Base-by-base conservation (phyloP, 1,284 basidiomycete genomes). In the Cutaneotrichosporon cutaneum region DNA sequence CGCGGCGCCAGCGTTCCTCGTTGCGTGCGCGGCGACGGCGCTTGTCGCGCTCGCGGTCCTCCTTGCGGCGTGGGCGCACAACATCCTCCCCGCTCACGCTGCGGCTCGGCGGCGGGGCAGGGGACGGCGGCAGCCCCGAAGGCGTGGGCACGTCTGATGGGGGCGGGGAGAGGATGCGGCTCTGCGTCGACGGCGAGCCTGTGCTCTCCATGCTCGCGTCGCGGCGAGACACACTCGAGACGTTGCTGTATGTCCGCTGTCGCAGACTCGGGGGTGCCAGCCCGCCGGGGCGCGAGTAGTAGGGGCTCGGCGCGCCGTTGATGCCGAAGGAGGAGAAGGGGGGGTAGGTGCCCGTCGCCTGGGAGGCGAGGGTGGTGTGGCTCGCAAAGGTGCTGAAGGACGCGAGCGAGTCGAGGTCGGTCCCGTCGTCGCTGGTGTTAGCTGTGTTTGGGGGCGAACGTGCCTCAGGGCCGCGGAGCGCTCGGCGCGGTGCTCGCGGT, bases 1-100 rank as follows among this genome's bases (percentile, higher is more conserved):
- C 64, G 18, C 62, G 59, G 32, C 61, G 62, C 64, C 64, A 66
- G 18, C 62, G 59, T 45, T 66, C 64, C 32, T 63, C 64, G 45
- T 66, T 66, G 13, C 56, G 56, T 26, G 59, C 64, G 35, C 48
- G 44, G 11, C 54, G 51, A 24, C 61, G 59, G n/a, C 61, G 59
- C 56, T 58, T 58, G 16, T 62, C 63, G 14, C 56, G 27, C 8
- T 56, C 55, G 9, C 22, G 18, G 21, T 54, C 52, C 35, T 39
- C 52, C 14, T 26, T 21, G 16, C 21, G 26, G 7, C 22, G 35
- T 21, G 30, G 22, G 22, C 33, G 33, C 21, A 26, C 32, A 22
- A 35, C 33, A 18, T 58, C 56, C 22, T 47, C 32, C 13, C 36
- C 36, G 54, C 54, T 44, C 24, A 45, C 32, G 18, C 30, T 42